Evolutionary conservation across 305 asterid species (phyloP), one percentile per base, ranked within the genome.

Genomic region (Fraxinus angustifolia): DNA sequence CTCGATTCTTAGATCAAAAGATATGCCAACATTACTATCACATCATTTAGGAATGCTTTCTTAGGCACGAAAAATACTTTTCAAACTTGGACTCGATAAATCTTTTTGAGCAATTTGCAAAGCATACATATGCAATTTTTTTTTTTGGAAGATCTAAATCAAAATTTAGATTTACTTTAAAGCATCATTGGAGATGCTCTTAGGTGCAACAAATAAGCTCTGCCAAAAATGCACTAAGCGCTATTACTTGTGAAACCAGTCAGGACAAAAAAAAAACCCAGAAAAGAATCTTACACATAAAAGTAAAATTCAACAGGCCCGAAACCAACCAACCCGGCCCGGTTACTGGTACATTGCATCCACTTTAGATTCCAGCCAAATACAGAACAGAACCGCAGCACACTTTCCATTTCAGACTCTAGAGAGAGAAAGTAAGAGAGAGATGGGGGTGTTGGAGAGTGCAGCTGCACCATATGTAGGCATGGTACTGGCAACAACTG

Each of bases 401-500:
- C 38, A 30, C 19, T 11, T 68, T 3, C 40, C 74, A 30, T 68
- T 68, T 30, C 40, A 12, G 74, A 26, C 4, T 8, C 16, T 8
- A 65, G 73, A 67, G 38, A 67, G 73, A 67, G 21, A 68, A 7
- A 68, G 74, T 12, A 19, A 68, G 74, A 68, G 40, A 68, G 38
- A 45, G 62, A 85, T 87, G 92, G 84, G 86, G 83, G 38, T 86
- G 73, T 67, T 67, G 83, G 82, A 90, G 83, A 85, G 80, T 38
- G 83, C 48, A 36, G 83, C 87, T 81, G 79, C 91, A 82, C 97
- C 97, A 80, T 94, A 85, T 78, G 10, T 89, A 36, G 97, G 92
- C 34, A 92, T 95, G 99, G 81, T 88, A 7, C 79, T 89, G 8
- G 89, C 93, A 6, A 87, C 91, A 58, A 89, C 87, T 14, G 97